These are phyloP conservation scores for Pelagomonas calceolata DNA, from an alignment of 108 stramenopile genomes.

Conservation along the genomic window DNA sequence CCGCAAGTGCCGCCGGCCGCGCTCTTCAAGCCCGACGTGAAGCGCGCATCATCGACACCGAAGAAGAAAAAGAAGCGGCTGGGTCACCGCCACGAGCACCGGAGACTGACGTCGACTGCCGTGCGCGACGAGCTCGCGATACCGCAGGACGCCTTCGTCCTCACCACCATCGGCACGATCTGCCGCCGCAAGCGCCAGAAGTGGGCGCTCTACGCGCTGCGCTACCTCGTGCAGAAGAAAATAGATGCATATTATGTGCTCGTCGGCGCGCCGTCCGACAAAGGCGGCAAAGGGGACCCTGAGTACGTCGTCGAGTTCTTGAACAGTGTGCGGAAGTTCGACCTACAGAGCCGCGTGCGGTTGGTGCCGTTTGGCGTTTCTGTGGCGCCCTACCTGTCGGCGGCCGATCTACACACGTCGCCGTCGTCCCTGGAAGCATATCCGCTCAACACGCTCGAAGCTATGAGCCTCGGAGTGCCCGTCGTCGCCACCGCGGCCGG, in stretches of 20 bases:
- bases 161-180: slow-evolving; percentile 4
- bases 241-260: not conserved
- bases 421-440: slow-evolving; percentile 1
- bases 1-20: no score
- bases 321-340: no score
- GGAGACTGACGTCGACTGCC: no score
- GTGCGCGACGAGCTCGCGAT: no score
- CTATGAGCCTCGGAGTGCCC: slow-evolving; percentile 1
- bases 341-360: not conserved
- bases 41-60: no score
- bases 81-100: no score
- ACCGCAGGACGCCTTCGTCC: not conserved
- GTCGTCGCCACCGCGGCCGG: slow-evolving; percentile 1
- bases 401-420: not conserved
- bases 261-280: not conserved
- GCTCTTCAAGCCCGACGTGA: no score
- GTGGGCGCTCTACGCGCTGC: not conserved
- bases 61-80: no score
- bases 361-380: not conserved
- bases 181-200: slow-evolving; percentile 4
- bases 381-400: not conserved
- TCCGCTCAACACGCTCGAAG: slow-evolving; percentile 8
- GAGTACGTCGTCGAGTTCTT: not conserved
- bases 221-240: not conserved
- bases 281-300: not conserved